These are phyloP conservation scores for Arachnopeziza araneosa DNA, from an alignment of 2,329 filamentous ascomycete genomes.

Conservation along the genomic window DNA sequence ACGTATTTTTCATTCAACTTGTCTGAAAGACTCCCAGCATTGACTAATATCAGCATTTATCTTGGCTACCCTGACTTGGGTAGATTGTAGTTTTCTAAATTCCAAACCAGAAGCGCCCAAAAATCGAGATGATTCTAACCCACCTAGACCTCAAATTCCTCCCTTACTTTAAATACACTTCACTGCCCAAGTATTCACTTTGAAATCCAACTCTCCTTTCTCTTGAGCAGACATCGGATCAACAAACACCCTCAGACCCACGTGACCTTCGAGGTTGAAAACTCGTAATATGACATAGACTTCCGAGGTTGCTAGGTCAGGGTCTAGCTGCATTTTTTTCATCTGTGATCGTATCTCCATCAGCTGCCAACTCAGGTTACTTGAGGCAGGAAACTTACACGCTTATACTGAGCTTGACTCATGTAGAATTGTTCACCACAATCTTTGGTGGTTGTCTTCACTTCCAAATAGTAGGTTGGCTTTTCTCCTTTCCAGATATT, in stretches of 20 bases:
- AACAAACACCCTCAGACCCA: conserved; percentile 6
- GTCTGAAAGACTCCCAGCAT: no score
- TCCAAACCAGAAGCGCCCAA: no score
- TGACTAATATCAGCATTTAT: no score
- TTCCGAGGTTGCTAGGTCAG: neutral
- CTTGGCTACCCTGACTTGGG: no score
- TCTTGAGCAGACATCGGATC: conserved; percentile 1
- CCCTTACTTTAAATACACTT: neutral
- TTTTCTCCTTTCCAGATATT: conserved; percentile 31
- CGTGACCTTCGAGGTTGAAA: conserved; percentile 6
- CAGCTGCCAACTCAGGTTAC: neutral
- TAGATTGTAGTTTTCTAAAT: no score
- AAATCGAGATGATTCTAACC: no score
- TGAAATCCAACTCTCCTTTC: conserved; percentile 4
- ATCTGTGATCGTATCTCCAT: neutral
- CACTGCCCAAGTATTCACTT: conserved; percentile 9
- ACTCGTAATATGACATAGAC: conserved; percentile 7
- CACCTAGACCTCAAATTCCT: no score
- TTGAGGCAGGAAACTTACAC: neutral
- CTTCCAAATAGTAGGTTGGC: conserved; percentile 44
- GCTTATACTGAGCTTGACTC: conserved; percentile 36
- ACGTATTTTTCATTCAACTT: no score
- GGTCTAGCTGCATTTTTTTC: neutral
- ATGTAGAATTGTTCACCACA: conserved; percentile 40
- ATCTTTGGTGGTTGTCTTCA: conserved; percentile 41